These are phyloP conservation scores for Chlorella sp. DNA, from an alignment of 139 green algal genomes.

Conservation along the genomic window DNA sequence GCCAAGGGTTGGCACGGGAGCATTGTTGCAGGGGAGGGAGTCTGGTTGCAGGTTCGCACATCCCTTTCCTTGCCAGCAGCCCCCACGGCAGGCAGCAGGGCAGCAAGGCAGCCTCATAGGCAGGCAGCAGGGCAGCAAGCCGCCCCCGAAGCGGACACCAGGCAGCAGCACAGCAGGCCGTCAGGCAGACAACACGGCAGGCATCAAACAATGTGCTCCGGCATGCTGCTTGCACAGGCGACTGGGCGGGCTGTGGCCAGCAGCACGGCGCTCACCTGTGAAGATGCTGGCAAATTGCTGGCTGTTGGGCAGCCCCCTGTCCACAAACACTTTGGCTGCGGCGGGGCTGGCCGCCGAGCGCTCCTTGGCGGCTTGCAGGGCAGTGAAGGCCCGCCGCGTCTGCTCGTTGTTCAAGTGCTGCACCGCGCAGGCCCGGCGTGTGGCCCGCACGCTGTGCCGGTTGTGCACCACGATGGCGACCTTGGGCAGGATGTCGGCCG, in stretches of 20 bases:
- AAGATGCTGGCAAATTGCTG: background rate
- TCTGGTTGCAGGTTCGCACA: too few species aligned
- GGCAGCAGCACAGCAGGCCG: too few species aligned
- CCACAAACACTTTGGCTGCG: background rate
- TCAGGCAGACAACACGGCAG: too few species aligned
- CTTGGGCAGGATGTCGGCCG: background rate
- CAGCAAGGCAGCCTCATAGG: background rate
- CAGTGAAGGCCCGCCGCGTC: background rate
- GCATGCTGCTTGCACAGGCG: too few species aligned
- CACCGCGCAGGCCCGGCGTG: background rate
- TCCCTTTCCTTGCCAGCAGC: too few species aligned
- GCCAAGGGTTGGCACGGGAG: too few species aligned
- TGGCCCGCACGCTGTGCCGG: background rate
- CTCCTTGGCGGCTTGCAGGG: background rate
- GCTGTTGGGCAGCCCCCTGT: background rate
- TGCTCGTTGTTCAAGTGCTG: background rate
- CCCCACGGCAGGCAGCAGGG: too few species aligned
- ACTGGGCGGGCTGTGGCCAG: too few species aligned
- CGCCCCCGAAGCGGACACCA: too few species aligned
- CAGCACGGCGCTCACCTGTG: background rate
- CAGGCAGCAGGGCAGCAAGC: background rate
- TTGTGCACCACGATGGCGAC: conserved; percentile 2
- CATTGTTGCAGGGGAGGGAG: too few species aligned
- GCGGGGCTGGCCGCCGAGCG: background rate
- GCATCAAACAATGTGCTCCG: too few species aligned